A percentile compares a stretch with the other conserved stretches of the same genome.
These are phyloP conservation scores for Trichoderma atroviride DNA, from an alignment of 2,329 filamentous ascomycete genomes.

Conservation along the genomic window DNA sequence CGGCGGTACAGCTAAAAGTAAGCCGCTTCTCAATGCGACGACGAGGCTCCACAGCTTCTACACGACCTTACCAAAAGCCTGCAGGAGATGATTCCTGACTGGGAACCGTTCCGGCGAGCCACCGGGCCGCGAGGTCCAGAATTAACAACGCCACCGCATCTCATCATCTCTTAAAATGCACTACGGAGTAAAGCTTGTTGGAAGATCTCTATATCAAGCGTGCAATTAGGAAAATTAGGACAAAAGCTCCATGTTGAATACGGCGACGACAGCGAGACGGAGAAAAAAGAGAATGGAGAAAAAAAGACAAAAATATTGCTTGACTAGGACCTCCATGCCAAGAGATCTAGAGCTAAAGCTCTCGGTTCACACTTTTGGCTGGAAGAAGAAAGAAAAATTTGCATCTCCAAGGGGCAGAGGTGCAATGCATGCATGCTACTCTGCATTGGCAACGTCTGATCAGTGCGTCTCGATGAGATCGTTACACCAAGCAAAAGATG, in stretches of 20 bases:
- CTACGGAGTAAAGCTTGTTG: constrained; percentile 16
- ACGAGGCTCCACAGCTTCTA: constrained; percentile 16
- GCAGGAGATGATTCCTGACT: constrained; percentile 27
- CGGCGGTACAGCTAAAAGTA: constrained; percentile 1
- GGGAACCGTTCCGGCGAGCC: constrained; percentile 26
- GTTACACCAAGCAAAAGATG: neutral
- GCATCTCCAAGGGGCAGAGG: neutral
- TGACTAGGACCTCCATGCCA: neutral
- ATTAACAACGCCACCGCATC: constrained; percentile 22
- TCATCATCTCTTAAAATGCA: constrained; percentile 23
- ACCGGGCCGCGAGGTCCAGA: constrained; percentile 23
- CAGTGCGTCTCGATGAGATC: constrained; percentile 7
- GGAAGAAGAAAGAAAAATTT: neutral
- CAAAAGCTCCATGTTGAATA: neutral
- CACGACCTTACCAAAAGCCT: constrained; percentile 10
- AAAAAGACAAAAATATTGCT: neutral
- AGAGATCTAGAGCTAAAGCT: neutral
- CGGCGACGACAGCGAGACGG: neutral
- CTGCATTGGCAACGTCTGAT: constrained; percentile 1
- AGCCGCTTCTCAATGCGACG: constrained; percentile 16
- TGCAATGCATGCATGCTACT: neutral
- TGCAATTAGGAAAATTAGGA: neutral
- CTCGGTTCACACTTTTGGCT: neutral
- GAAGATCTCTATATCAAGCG: constrained; percentile 15
- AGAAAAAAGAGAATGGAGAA: neutral